These are phyloP conservation scores for Saccharomycopsis sp. DNA, from an alignment of 805 yeast species.

Conservation along the genomic window DNA sequence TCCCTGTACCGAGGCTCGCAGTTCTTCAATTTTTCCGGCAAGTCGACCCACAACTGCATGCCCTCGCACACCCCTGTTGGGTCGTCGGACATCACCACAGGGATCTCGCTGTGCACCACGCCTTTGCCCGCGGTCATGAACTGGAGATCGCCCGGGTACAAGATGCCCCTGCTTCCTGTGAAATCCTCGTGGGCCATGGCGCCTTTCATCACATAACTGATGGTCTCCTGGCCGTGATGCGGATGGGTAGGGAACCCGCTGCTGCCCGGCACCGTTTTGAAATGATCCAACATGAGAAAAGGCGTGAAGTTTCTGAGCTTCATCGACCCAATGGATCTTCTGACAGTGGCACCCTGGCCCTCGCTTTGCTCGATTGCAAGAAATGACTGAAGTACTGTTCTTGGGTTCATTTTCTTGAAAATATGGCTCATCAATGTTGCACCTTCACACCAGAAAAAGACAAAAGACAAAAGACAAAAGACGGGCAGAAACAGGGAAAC, in stretches of 20 bases:
- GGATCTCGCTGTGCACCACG: constrained; percentile 81
- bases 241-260: constrained; percentile 82
- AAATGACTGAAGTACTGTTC: constrained; percentile 43
- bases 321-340: constrained; percentile 69
- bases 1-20: constrained; percentile 72
- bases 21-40: constrained; percentile 55
- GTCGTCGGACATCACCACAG: constrained; percentile 42
- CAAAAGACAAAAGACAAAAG: too few relatives aligned
- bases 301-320: constrained; percentile 70
- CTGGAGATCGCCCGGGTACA: constrained; percentile 78
- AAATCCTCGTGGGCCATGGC: constrained; percentile 77
- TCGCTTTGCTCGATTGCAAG: constrained; percentile 65
- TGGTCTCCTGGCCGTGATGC: constrained; percentile 77
- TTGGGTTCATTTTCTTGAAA: constrained; percentile 22
- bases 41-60: constrained; percentile 83
- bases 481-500: too few relatives aligned
- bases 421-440: too few relatives aligned
- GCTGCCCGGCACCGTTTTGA: constrained; percentile 49
- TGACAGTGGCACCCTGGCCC: constrained; percentile 82
- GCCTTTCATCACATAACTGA: constrained; percentile 58
- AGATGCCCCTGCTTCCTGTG: constrained; percentile 72
- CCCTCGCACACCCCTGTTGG: constrained; percentile 44
- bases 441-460: too few relatives aligned
- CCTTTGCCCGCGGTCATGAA: constrained; percentile 94
- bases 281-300: constrained; percentile 75